phyloP scores from a whole-genome alignment of 1,284 basidiomycete species.

The Irpex sp. region DNA sequence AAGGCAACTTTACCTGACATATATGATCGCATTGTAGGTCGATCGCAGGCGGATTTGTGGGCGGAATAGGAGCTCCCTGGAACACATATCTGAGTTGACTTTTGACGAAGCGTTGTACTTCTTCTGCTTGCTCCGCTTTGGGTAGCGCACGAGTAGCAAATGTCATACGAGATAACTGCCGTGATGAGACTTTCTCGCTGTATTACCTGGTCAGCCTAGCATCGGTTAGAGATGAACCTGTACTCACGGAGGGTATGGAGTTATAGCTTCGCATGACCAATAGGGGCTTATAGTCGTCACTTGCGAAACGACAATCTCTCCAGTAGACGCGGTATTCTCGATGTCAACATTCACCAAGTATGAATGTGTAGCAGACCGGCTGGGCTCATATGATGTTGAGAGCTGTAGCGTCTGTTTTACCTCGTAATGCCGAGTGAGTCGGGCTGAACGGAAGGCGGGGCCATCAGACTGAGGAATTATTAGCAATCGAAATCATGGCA shows the following conservation, averaged over 20 bases:
- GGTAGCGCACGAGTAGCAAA: constrained; percentile 41
- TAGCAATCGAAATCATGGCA: constrained; percentile 3
- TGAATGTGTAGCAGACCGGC: constrained; percentile 40
- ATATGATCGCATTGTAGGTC: constrained; percentile 50
- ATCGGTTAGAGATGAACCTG: background rate
- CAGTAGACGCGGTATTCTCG: constrained; percentile 43
- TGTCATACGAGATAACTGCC: constrained; percentile 45
- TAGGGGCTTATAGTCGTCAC: constrained; percentile 59
- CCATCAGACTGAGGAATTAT: constrained; percentile 36
- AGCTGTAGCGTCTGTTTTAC: constrained; percentile 54
- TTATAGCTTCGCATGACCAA: constrained; percentile 50
- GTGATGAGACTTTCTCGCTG: constrained; percentile 44
- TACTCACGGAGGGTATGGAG: background rate
- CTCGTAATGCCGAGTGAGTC: constrained; percentile 53
- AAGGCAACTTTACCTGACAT: constrained; percentile 36
- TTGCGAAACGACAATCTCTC: constrained; percentile 49
- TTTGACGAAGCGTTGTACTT: constrained; percentile 48
- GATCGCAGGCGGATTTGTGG: constrained; percentile 50
- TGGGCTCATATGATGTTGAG: constrained; percentile 46
- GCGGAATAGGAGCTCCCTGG: constrained; percentile 41
- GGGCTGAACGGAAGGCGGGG: constrained; percentile 50
- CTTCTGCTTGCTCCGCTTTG: constrained; percentile 33
- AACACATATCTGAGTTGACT: constrained; percentile 51
- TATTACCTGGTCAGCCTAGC: background rate
- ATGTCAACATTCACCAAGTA: constrained; percentile 60